phyloP scores from a whole-genome alignment of 176 grass and related monocot species.

The Lolium perenne region DNA sequence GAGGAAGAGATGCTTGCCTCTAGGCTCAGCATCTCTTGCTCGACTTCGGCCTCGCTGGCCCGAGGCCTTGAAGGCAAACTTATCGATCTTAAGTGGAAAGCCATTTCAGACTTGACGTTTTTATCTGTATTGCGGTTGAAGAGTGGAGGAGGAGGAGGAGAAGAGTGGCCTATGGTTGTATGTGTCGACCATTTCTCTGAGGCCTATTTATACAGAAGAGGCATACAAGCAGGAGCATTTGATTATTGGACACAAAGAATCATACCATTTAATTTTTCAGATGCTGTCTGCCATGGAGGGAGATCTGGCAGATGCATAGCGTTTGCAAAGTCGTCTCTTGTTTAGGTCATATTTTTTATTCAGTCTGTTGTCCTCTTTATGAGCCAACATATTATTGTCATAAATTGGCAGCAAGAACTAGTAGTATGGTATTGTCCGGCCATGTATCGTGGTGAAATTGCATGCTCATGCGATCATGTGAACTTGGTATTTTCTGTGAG shows the following conservation, averaged over 20 bases:
- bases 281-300: slow-evolving; percentile 8
- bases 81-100: no score
- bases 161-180: neutral
- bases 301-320: slow-evolving; percentile 9
- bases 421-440: no score
- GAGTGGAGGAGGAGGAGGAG: neutral
- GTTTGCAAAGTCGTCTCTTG: neutral
- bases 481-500: neutral
- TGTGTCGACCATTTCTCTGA: neutral
- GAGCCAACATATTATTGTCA: neutral
- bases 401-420: no score
- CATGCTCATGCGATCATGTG: neutral
- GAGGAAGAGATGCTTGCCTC: no score
- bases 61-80: no score
- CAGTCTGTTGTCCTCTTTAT: neutral
- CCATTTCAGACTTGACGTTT: no score
- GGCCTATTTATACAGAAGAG: slow-evolving; percentile 10
- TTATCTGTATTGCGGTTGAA: neutral
- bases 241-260: slow-evolving; percentile 17
- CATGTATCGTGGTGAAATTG: neutral
- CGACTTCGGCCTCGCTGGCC: no score
- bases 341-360: neutral
- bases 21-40: no score
- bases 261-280: neutral
- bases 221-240: neutral